Evolutionary conservation across 73 alveolate species (phyloP).

Genomic region (Paramecium pentaurelia): DNA sequence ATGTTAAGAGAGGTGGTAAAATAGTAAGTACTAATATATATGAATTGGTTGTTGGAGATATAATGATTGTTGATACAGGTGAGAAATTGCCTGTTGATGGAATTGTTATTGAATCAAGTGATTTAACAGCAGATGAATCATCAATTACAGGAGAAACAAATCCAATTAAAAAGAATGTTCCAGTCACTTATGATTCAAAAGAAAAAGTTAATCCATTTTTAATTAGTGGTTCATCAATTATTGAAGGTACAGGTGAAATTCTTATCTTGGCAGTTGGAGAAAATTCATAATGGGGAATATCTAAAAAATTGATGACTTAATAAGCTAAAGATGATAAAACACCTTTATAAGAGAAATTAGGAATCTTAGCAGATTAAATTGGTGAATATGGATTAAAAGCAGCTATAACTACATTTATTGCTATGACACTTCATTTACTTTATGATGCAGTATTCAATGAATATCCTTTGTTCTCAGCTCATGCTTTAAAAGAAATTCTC

Average conservation of each 20-base stretch:
- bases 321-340: slow-evolving; percentile 82
- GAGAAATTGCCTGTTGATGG: slow-evolving; percentile 95
- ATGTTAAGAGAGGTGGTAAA: slow-evolving; percentile 82
- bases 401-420: slow-evolving; percentile 81
- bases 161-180: slow-evolving; percentile 78
- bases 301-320: slow-evolving; percentile 69
- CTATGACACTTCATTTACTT: slow-evolving; percentile 74
- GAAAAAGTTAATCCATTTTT: slow-evolving; percentile 84
- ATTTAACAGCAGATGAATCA: slow-evolving; percentile 87
- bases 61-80: slow-evolving; percentile 84
- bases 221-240: slow-evolving; percentile 81
- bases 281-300: slow-evolving; percentile 78
- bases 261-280: slow-evolving; percentile 93
- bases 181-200: slow-evolving; percentile 52
- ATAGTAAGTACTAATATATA: slow-evolving; percentile 72
- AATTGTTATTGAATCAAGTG: slow-evolving; percentile 77
- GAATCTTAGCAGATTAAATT: slow-evolving; percentile 85
- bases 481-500: slow-evolving; percentile 73
- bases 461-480: slow-evolving; percentile 69
- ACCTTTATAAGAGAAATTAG: slow-evolving; percentile 87
- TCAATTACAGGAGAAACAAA: slow-evolving; percentile 95
- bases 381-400: slow-evolving; percentile 87
- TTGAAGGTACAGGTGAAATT: slow-evolving; percentile 87
- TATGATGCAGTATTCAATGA: slow-evolving; percentile 58
- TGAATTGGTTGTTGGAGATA: slow-evolving; percentile 92